These are phyloP conservation scores for Sporobolomyces phaffii DNA, from an alignment of 768 basidiomycete genomes.

Conservation along the genomic window DNA sequence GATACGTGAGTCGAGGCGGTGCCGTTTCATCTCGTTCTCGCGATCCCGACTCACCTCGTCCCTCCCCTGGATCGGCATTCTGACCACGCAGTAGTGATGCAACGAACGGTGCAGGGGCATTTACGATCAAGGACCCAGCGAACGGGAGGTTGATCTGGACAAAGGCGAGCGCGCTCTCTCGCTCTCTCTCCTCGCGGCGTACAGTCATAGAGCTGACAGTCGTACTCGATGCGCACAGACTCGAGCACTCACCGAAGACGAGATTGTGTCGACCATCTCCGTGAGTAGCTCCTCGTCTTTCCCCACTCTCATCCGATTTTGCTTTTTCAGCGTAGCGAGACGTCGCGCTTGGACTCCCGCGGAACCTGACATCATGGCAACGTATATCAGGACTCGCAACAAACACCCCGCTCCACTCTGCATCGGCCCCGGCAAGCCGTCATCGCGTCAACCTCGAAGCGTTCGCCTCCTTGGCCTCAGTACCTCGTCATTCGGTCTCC, in stretches of 20 bases:
- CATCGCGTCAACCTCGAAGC: background rate
- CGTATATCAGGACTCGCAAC: conserved; percentile 27
- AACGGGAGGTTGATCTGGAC: conserved; percentile 8
- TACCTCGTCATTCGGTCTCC: conserved; percentile 20
- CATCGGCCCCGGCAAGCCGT: conserved; percentile 2
- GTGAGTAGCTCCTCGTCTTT: too few relatives aligned
- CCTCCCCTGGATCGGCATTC: background rate
- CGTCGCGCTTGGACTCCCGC: background rate
- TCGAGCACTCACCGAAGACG: conserved; percentile 12
- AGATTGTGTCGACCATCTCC: conserved; percentile 24
- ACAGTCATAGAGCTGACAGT: too few relatives aligned
- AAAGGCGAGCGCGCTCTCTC: conserved; percentile 17
- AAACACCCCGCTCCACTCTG: conserved; percentile 6
- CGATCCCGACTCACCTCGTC: background rate
- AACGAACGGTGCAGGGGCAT: background rate
- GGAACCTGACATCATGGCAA: too few relatives aligned
- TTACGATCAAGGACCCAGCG: conserved; percentile 1
- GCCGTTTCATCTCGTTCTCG: background rate
- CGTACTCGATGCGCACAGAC: conserved; percentile 1
- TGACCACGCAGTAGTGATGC: background rate
- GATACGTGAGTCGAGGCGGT: background rate
- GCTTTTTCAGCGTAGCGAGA: too few relatives aligned
- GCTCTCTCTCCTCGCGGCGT: too few relatives aligned
- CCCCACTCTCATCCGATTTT: too few relatives aligned
- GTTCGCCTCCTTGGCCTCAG: conserved; percentile 2